These are phyloP conservation scores for Yamadazyma phyllophila DNA, from an alignment of 805 yeast genomes.

Conservation along the genomic window DNA sequence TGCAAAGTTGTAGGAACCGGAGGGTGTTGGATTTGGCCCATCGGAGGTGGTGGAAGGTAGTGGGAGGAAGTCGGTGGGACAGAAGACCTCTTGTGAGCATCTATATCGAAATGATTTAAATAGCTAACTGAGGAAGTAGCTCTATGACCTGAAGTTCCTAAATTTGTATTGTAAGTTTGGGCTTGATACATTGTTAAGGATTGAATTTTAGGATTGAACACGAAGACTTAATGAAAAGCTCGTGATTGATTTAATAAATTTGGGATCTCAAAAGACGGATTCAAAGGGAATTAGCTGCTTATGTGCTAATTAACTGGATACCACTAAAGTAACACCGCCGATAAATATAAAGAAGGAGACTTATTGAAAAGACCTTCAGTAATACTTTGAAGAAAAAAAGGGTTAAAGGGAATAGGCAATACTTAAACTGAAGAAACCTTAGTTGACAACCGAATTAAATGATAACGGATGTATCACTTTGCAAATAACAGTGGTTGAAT, in stretches of 20 bases:
- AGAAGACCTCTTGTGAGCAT: neutral
- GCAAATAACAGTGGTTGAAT: neutral
- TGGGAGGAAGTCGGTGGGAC: conserved; percentile 16
- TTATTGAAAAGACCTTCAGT: conserved; percentile 2
- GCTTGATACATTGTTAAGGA: conserved; percentile 6
- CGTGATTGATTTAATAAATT: conserved; percentile 16
- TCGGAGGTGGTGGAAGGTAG: conserved; percentile 14
- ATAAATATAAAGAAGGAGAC: neutral
- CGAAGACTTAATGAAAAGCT: conserved; percentile 44
- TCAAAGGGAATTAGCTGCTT: too few species aligned
- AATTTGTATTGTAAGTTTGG: conserved; percentile 8
- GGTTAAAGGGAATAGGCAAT: neutral
- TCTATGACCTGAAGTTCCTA: conserved; percentile 42
- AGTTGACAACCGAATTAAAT: neutral
- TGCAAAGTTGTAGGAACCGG: conserved; percentile 6
- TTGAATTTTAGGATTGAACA: neutral
- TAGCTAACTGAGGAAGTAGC: conserved; percentile 28
- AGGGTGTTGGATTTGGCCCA: neutral
- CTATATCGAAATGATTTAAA: conserved; percentile 8
- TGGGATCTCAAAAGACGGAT: neutral
- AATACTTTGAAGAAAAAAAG: neutral
- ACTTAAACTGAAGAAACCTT: neutral
- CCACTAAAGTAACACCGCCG: neutral
- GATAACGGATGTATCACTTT: neutral
- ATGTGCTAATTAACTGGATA: too few species aligned